phyloP scores from a whole-genome alignment of 169 alveolate species.

The Pseudocohnilembus persalinus region DNA sequence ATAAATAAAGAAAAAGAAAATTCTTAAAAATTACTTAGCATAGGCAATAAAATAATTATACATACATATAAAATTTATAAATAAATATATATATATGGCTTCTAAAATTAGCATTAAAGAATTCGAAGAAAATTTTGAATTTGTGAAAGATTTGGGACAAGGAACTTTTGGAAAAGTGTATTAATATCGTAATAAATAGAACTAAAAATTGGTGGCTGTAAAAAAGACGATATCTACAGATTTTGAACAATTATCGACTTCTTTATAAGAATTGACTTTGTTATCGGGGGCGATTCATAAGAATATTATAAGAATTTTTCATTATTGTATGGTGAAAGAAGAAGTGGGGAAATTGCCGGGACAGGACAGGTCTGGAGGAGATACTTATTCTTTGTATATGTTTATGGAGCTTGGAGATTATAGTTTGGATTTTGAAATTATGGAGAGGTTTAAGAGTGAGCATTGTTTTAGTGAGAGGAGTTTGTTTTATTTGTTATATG shows the following conservation, averaged over 20 bases:
- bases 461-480: neutral
- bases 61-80: too few species aligned
- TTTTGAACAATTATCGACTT: neutral
- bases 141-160: neutral
- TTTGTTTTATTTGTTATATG: neutral
- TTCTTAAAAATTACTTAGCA: too few species aligned
- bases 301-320: too few species aligned
- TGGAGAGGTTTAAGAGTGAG: neutral
- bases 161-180: neutral
- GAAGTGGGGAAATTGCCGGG: neutral
- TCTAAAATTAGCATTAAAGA: neutral
- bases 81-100: neutral
- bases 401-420: neutral
- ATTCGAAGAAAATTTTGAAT: neutral
- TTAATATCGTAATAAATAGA: too few species aligned
- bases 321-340: neutral
- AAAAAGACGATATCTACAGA: neutral
- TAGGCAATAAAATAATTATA: too few species aligned
- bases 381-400: neutral
- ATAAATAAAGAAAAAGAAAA: too few species aligned
- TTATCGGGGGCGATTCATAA: neutral
- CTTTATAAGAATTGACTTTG: neutral
- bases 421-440: neutral
- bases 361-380: neutral
- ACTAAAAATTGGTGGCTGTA: neutral